phyloP scores from a whole-genome alignment of 192 early-diverging fungal species.

The Backusella mclennaniae region DNA sequence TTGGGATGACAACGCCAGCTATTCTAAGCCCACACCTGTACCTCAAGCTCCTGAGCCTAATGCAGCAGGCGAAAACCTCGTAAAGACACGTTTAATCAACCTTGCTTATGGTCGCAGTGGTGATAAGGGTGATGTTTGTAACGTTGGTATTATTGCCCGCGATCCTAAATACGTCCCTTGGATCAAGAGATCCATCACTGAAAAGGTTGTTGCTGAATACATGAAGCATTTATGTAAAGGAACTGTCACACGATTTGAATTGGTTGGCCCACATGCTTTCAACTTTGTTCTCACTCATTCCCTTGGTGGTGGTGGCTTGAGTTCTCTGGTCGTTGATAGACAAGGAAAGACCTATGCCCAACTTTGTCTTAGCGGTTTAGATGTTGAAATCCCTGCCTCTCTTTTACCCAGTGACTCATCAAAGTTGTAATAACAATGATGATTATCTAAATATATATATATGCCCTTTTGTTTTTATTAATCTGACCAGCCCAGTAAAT shows the following conservation, averaged over 20 bases:
- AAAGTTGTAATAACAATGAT: conserved; percentile 11
- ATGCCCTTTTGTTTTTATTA: neutral
- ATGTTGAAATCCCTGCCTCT: conserved; percentile 49
- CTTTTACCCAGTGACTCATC: neutral
- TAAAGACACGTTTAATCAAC: conserved; percentile 50
- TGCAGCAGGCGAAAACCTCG: neutral
- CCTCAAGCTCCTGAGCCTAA: conserved; percentile 28
- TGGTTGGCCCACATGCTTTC: conserved; percentile 52
- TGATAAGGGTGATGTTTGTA: conserved; percentile 64
- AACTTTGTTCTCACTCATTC: conserved; percentile 66
- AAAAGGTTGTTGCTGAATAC: conserved; percentile 45
- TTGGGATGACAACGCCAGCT: conserved; percentile 18
- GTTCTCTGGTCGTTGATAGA: conserved; percentile 57
- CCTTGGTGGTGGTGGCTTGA: conserved; percentile 61
- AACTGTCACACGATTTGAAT: conserved; percentile 57
- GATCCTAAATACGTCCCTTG: conserved; percentile 54
- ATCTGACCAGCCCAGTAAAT: neutral
- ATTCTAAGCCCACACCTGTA: conserved; percentile 19
- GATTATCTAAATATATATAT: neutral
- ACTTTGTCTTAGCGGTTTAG: conserved; percentile 49
- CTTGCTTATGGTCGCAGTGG: conserved; percentile 62
- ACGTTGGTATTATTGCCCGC: conserved; percentile 60
- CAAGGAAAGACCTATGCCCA: conserved; percentile 72
- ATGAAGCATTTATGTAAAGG: conserved; percentile 63
- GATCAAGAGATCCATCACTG: conserved; percentile 54